A percentile compares a stretch with the other conserved stretches of the same genome.
phyloP scores from a whole-genome alignment of 352 stramenopile species.

The Phytophthora pseudosyringae region DNA sequence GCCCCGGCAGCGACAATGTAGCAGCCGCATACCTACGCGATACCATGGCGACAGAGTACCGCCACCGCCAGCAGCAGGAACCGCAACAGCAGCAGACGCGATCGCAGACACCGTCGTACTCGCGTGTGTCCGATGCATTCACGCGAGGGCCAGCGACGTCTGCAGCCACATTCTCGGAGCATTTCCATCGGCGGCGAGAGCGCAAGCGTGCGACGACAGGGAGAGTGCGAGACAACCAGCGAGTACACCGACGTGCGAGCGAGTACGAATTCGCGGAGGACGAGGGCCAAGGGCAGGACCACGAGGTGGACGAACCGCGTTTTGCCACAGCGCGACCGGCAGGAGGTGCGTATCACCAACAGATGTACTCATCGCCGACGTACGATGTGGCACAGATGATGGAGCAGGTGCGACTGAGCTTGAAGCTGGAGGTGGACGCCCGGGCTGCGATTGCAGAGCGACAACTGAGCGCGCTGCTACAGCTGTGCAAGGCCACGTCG shows the following conservation, averaged over 20 bases:
- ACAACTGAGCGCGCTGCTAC: slow-evolving; percentile 75
- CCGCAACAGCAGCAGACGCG: slow-evolving; percentile 3
- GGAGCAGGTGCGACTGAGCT: slow-evolving; percentile 81
- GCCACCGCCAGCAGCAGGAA: slow-evolving; percentile 14
- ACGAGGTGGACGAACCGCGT: slow-evolving; percentile 11
- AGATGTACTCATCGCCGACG: slow-evolving; percentile 72
- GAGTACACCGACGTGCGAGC: slow-evolving; percentile 25
- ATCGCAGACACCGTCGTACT: slow-evolving; percentile 26
- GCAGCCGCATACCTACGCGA: slow-evolving; percentile 46
- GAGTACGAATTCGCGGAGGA: slow-evolving; percentile 24
- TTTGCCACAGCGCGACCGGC: slow-evolving; percentile 10
- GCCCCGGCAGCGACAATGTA: slow-evolving; percentile 34
- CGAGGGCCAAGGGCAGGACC: slow-evolving; percentile 29
- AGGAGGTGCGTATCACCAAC: slow-evolving; percentile 23
- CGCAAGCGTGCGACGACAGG: slow-evolving; percentile 34
- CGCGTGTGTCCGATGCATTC: slow-evolving; percentile 31
- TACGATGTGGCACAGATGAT: slow-evolving; percentile 89
- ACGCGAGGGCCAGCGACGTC: slow-evolving; percentile 1
- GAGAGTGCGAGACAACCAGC: slow-evolving; percentile 44
- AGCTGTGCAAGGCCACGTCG: slow-evolving; percentile 75
- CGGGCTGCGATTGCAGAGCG: slow-evolving; percentile 77
- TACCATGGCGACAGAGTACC: slow-evolving; percentile 37
- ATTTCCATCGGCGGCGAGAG: slow-evolving; percentile 63
- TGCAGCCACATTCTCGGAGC: slow-evolving; percentile 42
- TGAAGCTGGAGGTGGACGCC: slow-evolving; percentile 86